Evolutionary conservation across 2,329 filamentous ascomycete species (phyloP).

Genomic region (Aureobasidium sp.): DNA sequence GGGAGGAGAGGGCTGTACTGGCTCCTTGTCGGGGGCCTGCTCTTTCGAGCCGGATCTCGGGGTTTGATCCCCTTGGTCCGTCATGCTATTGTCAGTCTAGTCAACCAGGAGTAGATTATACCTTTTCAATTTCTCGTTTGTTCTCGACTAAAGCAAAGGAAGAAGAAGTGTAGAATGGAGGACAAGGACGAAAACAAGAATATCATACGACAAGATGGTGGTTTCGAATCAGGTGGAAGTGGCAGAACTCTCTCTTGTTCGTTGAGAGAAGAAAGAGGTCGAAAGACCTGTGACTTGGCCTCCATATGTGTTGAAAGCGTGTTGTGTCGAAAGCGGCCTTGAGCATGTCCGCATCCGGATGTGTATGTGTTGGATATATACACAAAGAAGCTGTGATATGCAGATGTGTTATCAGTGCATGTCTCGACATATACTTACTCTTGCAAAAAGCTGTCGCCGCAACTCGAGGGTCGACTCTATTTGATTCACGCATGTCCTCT

Average conservation of each 20-base stretch:
- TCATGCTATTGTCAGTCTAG: neutral
- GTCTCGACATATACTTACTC: neutral
- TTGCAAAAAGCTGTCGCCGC: neutral
- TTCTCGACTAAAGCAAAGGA: neutral
- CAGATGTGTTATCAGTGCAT: neutral
- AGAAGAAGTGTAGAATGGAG: neutral
- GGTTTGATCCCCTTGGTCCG: neutral
- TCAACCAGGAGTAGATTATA: neutral
- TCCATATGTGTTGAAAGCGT: constrained; percentile 3
- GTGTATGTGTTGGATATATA: constrained; percentile 2
- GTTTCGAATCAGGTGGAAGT: neutral
- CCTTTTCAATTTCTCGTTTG: neutral
- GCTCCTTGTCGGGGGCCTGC: neutral
- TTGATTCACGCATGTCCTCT: neutral
- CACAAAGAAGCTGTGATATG: neutral
- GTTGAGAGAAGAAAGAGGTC: neutral
- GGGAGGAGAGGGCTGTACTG: neutral
- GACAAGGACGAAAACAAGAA: neutral
- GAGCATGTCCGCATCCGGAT: constrained; percentile 2
- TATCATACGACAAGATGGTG: neutral
- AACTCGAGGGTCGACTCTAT: neutral
- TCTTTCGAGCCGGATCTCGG: neutral
- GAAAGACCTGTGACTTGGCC: neutral
- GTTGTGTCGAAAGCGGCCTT: neutral
- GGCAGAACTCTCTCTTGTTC: neutral